Evolutionary conservation across 495 filamentous ascomycete genomes (phyloP), one percentile per base, ranked within the genome.

Genomic region (Penicillium atrosanguineum): DNA sequence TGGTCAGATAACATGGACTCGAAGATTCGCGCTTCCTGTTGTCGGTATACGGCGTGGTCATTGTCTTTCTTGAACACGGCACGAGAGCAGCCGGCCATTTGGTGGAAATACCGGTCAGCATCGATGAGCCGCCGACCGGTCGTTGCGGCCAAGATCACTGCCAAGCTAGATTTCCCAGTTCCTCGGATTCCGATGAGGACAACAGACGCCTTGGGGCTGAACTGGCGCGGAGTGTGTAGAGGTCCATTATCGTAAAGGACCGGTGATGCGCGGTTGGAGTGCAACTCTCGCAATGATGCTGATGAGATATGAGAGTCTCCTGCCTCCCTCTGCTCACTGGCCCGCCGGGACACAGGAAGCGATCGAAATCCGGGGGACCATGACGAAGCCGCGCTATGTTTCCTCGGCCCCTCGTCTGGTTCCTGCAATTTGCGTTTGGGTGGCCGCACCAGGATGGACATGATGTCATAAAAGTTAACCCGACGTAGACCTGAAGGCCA

Each of bases 141-240:
- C 54, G 84, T 79, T 19, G 86, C 85, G 4, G 87, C 86, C n/a
- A 86, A 83, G 43, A 93, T 88, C 56, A 91, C 84, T 1, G 85
- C 88, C 11, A 93, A 75, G 16, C 85, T 89, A 6, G 87, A 84
- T 64, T 91, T 91, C 14, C 88, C 88, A 6, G 86, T 85, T 4
- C 89, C 87, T 16, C 86, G 84, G 48, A 87, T 82, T 19, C 89
- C 89, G 21, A 91, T 80, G 18, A 93, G 74, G 1, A 90, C 86
- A 46, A 93, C 81, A 1, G 88, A 89, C 3, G 86, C 83, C 56
- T 85, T 76, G 0, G 74, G 65, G 26, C 79, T 71, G 61, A 90
- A 90, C 8, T 60, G 63, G 20, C 71, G 65, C 7, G 58, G 59
- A 0, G 64, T 57, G 34, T 69, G 64, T 9, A 67, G 59, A 9